Evolutionary conservation across 306 rosid species (phyloP).

Genomic region (Begonia peltatifolia): DNA sequence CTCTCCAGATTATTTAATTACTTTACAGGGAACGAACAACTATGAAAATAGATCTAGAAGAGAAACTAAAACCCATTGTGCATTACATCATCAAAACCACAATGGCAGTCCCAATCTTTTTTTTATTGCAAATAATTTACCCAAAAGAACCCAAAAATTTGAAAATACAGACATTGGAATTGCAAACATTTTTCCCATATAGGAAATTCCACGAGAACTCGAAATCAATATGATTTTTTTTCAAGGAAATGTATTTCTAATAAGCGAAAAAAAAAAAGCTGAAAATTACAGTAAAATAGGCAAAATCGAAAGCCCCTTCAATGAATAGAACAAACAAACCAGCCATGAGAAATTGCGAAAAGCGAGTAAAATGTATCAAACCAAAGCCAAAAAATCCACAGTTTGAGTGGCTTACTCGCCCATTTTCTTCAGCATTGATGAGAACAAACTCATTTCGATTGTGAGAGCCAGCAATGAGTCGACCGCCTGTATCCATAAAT

Average conservation of each 20-base stretch:
- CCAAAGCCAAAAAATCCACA: background rate
- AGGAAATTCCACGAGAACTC: background rate
- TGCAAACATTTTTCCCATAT: background rate
- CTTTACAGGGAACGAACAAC: too few relatives aligned
- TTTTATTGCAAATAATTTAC: too few relatives aligned
- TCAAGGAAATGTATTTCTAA: background rate
- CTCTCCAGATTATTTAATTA: background rate
- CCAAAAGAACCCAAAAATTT: too few relatives aligned
- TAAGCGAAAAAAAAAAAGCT: background rate
- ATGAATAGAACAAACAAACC: background rate
- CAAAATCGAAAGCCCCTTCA: background rate
- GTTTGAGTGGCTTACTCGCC: conserved; percentile 31
- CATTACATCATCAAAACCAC: too few relatives aligned
- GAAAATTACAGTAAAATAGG: background rate
- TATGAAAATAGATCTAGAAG: too few relatives aligned
- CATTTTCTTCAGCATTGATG: conserved; percentile 94
- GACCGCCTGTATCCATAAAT: conserved; percentile 77
- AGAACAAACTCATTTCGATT: conserved; percentile 93
- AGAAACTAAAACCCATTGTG: too few relatives aligned
- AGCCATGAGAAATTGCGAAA: background rate
- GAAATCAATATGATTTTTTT: too few relatives aligned
- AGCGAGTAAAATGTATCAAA: too few relatives aligned
- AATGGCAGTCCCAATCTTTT: too few relatives aligned
- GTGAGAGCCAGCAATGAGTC: conserved; percentile 96
- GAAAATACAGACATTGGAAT: background rate